A percentile compares a stretch with the other conserved stretches of the same genome.
These are phyloP conservation scores for Perkinsus marinus DNA, from an alignment of 169 alveolate genomes.

Conservation along the genomic window DNA sequence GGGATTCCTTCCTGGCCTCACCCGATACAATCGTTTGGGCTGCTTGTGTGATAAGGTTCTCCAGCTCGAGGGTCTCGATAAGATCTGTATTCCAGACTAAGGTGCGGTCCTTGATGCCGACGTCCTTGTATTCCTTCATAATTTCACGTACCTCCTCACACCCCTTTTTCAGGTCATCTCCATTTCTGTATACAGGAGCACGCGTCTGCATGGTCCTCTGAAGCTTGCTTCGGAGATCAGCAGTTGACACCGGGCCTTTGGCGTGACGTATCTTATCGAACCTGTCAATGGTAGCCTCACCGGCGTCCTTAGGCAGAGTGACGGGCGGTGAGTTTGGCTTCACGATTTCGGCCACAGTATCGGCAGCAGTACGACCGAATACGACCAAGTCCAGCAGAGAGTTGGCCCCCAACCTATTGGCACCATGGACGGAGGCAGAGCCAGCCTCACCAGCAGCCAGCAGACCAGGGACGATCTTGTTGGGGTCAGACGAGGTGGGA, in stretches of 20 bases:
- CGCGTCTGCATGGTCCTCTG: conserved; percentile 83
- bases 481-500: conserved; percentile 25
- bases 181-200: conserved; percentile 87
- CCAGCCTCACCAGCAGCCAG: conserved; percentile 93
- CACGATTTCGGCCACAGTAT: conserved; percentile 63
- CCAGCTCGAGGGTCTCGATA: conserved; percentile 84
- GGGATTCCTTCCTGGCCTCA: conserved; percentile 81
- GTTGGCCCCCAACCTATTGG: conserved; percentile 95
- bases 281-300: conserved; percentile 54
- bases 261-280: conserved; percentile 55
- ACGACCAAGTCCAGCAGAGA: conserved; percentile 88
- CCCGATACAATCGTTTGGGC: conserved; percentile 82
- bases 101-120: conserved; percentile 70
- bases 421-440: conserved; percentile 97
- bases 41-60: conserved; percentile 73
- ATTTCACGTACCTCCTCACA: conserved; percentile 52
- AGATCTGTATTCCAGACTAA: conserved; percentile 87
- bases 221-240: conserved; percentile 53
- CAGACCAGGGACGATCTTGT: conserved; percentile 78
- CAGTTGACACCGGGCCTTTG: conserved; percentile 58
- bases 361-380: conserved; percentile 90
- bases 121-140: conserved; percentile 54
- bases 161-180: conserved; percentile 71
- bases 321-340: conserved; percentile 47
- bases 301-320: conserved; percentile 49